These are phyloP conservation scores for Coemansia sp. DNA, from an alignment of 192 early-diverging fungal genomes.

Conservation along the genomic window DNA sequence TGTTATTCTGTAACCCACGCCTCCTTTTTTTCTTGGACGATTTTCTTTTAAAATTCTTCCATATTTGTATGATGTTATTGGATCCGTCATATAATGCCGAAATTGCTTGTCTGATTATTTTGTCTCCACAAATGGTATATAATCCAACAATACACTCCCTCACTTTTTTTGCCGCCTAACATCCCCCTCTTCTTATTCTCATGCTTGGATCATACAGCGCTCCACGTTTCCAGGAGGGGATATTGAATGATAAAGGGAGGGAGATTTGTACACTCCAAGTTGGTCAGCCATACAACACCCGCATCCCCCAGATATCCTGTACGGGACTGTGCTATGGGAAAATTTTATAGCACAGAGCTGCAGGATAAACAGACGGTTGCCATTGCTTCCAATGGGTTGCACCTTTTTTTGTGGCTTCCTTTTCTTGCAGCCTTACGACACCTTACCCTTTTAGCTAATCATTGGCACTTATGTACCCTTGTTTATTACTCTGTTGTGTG, in stretches of 20 bases:
- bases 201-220: not conserved
- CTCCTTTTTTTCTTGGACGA: not conserved
- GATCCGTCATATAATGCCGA: slow-evolving; percentile 9
- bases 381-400: too few species aligned
- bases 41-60: too few species aligned
- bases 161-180: slow-evolving; percentile 4
- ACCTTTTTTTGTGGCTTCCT: too few species aligned
- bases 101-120: slow-evolving; percentile 15
- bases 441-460: slow-evolving; percentile 4
- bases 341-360: not conserved
- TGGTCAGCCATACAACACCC: slow-evolving; percentile 5
- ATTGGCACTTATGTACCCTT: not conserved
- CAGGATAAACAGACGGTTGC: not conserved
- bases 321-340: not conserved
- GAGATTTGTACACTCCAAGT: slow-evolving; percentile 5
- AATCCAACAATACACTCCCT: slow-evolving; percentile 12
- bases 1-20: slow-evolving; percentile 18
- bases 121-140: slow-evolving; percentile 13
- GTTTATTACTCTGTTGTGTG: not conserved
- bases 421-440: too few species aligned
- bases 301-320: slow-evolving; percentile 4
- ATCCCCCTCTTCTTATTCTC: not conserved
- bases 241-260: too few species aligned
- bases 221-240: not conserved
- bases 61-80: slow-evolving; percentile 13